These are phyloP conservation scores for Steccherinum ochraceum DNA, from an alignment of 768 basidiomycete genomes.

Conservation along the genomic window DNA sequence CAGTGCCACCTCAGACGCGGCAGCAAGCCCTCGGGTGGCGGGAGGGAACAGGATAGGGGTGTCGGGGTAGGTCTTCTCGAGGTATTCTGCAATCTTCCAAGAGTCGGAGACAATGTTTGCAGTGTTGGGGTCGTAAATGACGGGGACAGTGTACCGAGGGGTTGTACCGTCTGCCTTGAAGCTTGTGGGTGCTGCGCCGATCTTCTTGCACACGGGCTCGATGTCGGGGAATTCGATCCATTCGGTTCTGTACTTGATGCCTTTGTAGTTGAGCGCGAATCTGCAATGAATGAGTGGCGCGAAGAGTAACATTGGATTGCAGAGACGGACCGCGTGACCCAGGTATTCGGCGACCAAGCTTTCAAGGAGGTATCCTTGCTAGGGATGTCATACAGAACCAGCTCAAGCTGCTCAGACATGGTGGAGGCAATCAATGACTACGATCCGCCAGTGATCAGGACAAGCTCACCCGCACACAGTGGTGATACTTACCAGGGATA, in stretches of 20 bases:
- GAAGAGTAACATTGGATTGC: slow-evolving; percentile 2
- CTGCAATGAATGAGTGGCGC: slow-evolving; percentile 12
- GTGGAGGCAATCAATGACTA: too few species aligned
- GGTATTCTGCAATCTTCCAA: slow-evolving; percentile 39
- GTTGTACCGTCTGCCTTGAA: slow-evolving; percentile 24
- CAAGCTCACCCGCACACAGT: too few species aligned
- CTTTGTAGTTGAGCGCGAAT: slow-evolving; percentile 31
- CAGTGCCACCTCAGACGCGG: slow-evolving; percentile 25
- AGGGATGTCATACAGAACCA: slow-evolving; percentile 33
- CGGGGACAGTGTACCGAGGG: slow-evolving; percentile 39
- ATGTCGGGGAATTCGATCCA: slow-evolving; percentile 47
- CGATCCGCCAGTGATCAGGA: too few species aligned
- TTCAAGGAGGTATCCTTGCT: slow-evolving; percentile 17
- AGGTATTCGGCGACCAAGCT: slow-evolving; percentile 31
- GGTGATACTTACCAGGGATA: too few species aligned
- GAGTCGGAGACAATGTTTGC: slow-evolving; percentile 35
- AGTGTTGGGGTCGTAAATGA: slow-evolving; percentile 42
- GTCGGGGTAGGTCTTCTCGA: slow-evolving; percentile 43
- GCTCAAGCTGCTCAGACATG: too few species aligned
- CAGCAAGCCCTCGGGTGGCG: slow-evolving; percentile 33
- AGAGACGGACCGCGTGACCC: slow-evolving; percentile 15
- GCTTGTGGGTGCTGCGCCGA: slow-evolving; percentile 29
- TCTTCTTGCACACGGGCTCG: slow-evolving; percentile 23
- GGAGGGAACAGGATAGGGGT: slow-evolving; percentile 32
- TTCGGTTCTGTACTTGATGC: slow-evolving; percentile 35